Evolutionary conservation across 352 stramenopile genomes (phyloP).

Genomic region (Pythium insidiosum): DNA sequence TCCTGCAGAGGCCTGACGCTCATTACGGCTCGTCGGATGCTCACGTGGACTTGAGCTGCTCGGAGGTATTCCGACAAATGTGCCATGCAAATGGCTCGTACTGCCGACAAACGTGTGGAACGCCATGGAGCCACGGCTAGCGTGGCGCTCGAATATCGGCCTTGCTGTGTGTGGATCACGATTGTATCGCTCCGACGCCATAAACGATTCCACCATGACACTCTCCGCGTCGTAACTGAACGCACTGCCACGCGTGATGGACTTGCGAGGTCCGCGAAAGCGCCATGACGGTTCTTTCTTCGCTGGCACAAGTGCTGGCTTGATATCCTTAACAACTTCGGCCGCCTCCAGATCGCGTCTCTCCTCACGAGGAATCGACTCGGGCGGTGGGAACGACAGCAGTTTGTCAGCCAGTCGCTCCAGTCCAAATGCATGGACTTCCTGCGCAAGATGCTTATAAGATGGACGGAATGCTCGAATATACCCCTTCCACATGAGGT

Average conservation of each 20-base stretch:
- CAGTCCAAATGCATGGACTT: constrained; percentile 64
- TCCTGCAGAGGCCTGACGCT: constrained; percentile 30
- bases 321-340: neutral
- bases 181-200: constrained; percentile 64
- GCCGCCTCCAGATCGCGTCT: constrained; percentile 24
- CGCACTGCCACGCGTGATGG: constrained; percentile 54
- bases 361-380: constrained; percentile 45
- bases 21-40: no score
- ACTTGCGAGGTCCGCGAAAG: constrained; percentile 5
- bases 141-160: constrained; percentile 70
- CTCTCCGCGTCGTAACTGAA: constrained; percentile 87
- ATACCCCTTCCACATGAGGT: constrained; percentile 83
- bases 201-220: constrained; percentile 87
- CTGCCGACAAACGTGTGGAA: constrained; percentile 47
- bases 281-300: constrained; percentile 6
- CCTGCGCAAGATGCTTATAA: constrained; percentile 83
- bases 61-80: no score
- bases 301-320: neutral
- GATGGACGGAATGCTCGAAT: constrained; percentile 68
- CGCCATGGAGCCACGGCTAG: constrained; percentile 74
- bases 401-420: constrained; percentile 55
- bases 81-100: no score
- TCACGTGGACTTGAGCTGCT: no score
- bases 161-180: constrained; percentile 33
- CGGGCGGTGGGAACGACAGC: constrained; percentile 68